phyloP scores from a whole-genome alignment of 164 flowering plant genomes.

The Sextonia rubra region DNA sequence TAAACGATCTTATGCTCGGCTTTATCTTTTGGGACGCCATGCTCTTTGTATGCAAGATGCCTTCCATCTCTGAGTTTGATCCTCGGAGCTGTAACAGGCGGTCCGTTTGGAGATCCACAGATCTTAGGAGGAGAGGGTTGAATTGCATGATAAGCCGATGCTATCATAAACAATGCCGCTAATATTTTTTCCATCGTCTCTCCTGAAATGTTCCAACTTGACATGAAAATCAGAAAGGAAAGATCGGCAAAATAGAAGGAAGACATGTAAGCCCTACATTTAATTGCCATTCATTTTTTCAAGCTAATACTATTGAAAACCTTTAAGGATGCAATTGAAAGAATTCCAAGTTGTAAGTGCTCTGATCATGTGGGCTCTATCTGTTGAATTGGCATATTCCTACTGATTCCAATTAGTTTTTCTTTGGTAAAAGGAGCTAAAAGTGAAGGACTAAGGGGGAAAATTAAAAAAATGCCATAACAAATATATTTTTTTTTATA shows the following conservation, averaged over 20 bases:
- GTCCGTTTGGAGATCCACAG: slow-evolving; percentile 60
- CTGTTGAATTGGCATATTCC: too few relatives aligned
- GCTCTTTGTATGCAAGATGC: slow-evolving; percentile 65
- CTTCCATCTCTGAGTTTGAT: slow-evolving; percentile 74
- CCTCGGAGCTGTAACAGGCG: slow-evolving; percentile 57
- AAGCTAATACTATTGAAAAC: too few relatives aligned
- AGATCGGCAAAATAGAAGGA: slow-evolving; percentile 22
- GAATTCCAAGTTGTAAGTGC: too few relatives aligned
- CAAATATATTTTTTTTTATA: too few relatives aligned
- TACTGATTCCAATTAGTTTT: too few relatives aligned
- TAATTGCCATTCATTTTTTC: too few relatives aligned
- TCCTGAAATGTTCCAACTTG: slow-evolving; percentile 27
- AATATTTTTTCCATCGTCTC: slow-evolving; percentile 19
- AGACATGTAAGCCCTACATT: too few relatives aligned
- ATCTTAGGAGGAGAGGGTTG: slow-evolving; percentile 53
- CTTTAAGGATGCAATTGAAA: too few relatives aligned
- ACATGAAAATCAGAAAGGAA: background rate
- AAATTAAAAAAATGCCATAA: too few relatives aligned
- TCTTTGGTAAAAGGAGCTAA: too few relatives aligned
- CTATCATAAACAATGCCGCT: slow-evolving; percentile 27
- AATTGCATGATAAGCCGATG: slow-evolving; percentile 48
- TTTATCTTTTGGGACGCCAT: slow-evolving; percentile 51
- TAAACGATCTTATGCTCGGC: slow-evolving; percentile 53
- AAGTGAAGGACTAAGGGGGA: too few relatives aligned
- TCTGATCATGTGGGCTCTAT: too few relatives aligned